Evolutionary conservation across 148 eudicot species (phyloP), one percentile per base, ranked within the genome.

Genomic region (Fagopyrum homotropicum): DNA sequence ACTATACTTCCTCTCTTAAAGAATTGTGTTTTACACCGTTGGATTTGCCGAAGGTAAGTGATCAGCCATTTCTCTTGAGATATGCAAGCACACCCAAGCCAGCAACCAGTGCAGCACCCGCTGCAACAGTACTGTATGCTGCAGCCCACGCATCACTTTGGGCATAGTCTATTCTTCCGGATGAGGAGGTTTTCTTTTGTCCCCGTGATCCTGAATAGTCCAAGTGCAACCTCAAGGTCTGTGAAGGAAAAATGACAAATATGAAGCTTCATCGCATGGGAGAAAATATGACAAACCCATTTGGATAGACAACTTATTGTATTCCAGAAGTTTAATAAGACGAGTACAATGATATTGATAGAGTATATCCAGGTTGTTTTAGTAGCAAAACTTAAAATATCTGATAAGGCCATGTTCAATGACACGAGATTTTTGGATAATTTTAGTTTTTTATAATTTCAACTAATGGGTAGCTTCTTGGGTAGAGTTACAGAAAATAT

Each of bases 61-160:
- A 76, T 85, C 77, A 88, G 71, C 83, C 83, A 49, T 81, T 77
- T 79, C 96, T 85, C 84, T 81, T 89, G 79, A 94, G 74, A 85
- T 86, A 91, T 30, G 98, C 91, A 64, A 89, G 83, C 19, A 94
- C 82, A 22, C 98, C 90, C 80, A 94, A 80, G 26, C 98, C 98
- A 46, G 98, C 93, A 69, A 89, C 87, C 44, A 94, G 80, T 0
- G 97, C 96, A 45, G 98, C 96, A 74, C 98, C 93, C n/a, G 98
- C 97, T 77, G 96, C 98, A 46, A 85, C 96, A n/a, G 90, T 72
- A 66, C 88, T 87, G 78, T 94, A 94, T 15, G 96, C 96, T 15
- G 91, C 75, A 43, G 96, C 85, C 97, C 97, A 88, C 48, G 96
- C 89, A 84, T 91, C 96, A 26, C 86, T 43, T 14, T 85, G 89